A percentile compares a stretch with the other conserved stretches of the same genome.
Evolutionary conservation across 1,284 basidiomycete genomes (phyloP).

Genomic region (Microbotryum scabiosae): DNA sequence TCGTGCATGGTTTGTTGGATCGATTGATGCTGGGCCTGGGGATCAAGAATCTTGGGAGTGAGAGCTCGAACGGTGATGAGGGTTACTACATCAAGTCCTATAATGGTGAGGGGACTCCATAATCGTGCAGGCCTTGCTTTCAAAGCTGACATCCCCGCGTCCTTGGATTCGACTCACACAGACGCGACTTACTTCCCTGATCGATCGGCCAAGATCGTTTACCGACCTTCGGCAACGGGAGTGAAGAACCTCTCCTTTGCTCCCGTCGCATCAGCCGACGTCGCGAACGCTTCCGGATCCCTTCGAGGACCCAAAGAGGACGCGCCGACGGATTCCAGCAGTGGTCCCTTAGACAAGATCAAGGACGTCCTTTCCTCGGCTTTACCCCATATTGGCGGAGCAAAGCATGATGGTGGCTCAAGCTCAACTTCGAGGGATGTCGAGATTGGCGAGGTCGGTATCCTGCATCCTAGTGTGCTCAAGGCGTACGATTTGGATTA

Average conservation of each 20-base stretch:
- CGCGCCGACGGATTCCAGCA: neutral
- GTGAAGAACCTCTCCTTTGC: slow-evolving; percentile 27
- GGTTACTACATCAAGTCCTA: slow-evolving; percentile 91
- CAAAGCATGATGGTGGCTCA: too few species aligned
- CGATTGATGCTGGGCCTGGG: slow-evolving; percentile 90
- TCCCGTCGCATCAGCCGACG: slow-evolving; percentile 20
- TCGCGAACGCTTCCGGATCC: slow-evolving; percentile 34
- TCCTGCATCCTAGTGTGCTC: slow-evolving; percentile 83
- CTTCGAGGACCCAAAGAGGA: slow-evolving; percentile 43
- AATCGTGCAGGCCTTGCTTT: neutral
- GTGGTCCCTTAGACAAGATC: slow-evolving; percentile 40
- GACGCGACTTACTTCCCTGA: slow-evolving; percentile 91
- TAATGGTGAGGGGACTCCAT: slow-evolving; percentile 51
- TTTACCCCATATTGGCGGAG: neutral
- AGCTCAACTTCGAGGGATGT: slow-evolving; percentile 48
- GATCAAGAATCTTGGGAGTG: slow-evolving; percentile 60
- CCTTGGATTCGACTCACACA: slow-evolving; percentile 36
- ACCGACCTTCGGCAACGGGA: slow-evolving; percentile 50
- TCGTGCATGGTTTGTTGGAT: slow-evolving; percentile 90
- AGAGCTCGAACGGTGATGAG: slow-evolving; percentile 43
- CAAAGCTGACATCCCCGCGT: neutral
- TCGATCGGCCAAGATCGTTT: slow-evolving; percentile 81
- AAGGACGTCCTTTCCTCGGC: slow-evolving; percentile 40
- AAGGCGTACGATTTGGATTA: slow-evolving; percentile 85
- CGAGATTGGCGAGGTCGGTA: slow-evolving; percentile 72